These are phyloP conservation scores for Metschnikowia corniflorae DNA, from an alignment of 805 yeast genomes.

Conservation along the genomic window DNA sequence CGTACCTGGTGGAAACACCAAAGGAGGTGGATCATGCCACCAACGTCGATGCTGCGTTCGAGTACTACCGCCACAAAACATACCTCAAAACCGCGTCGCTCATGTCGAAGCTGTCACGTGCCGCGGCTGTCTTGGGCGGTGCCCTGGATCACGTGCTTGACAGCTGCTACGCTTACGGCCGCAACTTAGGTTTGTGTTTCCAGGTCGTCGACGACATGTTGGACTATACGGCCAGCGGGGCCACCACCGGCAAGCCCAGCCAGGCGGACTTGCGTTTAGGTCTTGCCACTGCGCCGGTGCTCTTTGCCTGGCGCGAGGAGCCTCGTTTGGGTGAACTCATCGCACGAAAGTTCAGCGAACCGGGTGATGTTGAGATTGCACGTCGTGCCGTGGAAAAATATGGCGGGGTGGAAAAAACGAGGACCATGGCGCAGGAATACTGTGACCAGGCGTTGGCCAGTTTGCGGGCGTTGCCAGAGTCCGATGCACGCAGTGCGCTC, in stretches of 20 bases:
- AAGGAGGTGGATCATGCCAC: conserved; percentile 53
- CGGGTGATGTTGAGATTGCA: conserved; percentile 85
- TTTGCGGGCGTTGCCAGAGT: conserved; percentile 73
- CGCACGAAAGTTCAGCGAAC: conserved; percentile 71
- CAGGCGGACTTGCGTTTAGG: conserved; percentile 94
- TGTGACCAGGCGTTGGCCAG: conserved; percentile 72
- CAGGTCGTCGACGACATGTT: conserved; percentile 95
- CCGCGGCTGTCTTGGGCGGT: conserved; percentile 91
- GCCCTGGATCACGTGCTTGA: conserved; percentile 74
- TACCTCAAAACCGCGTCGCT: conserved; percentile 92
- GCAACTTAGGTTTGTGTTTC: conserved; percentile 91
- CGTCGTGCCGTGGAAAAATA: conserved; percentile 66
- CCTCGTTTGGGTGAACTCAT: conserved; percentile 84
- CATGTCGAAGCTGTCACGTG: conserved; percentile 89
- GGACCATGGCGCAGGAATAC: conserved; percentile 71
- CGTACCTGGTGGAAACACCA: conserved; percentile 46
- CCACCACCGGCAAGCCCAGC: conserved; percentile 88
- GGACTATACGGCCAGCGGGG: conserved; percentile 87
- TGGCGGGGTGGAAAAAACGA: conserved; percentile 74
- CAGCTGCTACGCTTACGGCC: conserved; percentile 84
- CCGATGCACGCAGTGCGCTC: conserved; percentile 85
- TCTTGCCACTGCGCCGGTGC: conserved; percentile 93
- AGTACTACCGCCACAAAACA: conserved; percentile 91
- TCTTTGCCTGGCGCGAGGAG: conserved; percentile 88
- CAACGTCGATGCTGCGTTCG: conserved; percentile 84